A percentile compares a stretch with the other conserved stretches of the same genome.
These are phyloP conservation scores for Penicillium nordicum DNA, from an alignment of 2,329 filamentous ascomycete genomes.

Conservation along the genomic window DNA sequence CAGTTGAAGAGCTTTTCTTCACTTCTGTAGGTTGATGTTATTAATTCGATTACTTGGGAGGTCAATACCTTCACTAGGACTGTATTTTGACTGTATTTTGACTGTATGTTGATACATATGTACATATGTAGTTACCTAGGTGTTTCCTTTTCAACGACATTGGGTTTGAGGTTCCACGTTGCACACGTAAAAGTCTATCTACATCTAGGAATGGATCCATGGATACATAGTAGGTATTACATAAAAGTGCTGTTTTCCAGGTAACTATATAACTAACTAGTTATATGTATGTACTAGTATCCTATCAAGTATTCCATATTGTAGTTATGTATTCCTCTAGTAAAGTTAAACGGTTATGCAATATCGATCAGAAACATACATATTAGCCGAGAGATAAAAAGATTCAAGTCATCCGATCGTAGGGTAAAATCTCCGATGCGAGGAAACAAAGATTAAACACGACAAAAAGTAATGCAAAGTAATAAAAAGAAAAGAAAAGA, in stretches of 20 bases:
- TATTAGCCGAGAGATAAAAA: conserved; percentile 2
- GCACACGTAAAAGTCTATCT: not conserved
- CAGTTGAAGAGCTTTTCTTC: not conserved
- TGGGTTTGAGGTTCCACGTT: not conserved
- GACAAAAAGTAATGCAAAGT: not conserved
- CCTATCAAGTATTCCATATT: not conserved
- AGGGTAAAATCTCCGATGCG: conserved; percentile 12
- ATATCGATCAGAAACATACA: conserved; percentile 1
- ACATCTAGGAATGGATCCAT: not conserved
- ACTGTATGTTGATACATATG: too few species aligned
- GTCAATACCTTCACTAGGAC: too few species aligned
- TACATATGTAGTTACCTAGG: not conserved
- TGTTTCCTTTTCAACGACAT: not conserved
- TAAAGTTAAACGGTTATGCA: not conserved
- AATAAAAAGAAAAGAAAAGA: not conserved
- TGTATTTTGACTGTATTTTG: not conserved
- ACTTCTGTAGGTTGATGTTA: not conserved
- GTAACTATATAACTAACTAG: too few species aligned
- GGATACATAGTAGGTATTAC: not conserved
- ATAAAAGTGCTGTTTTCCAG: not conserved
- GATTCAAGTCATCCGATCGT: conserved; percentile 8
- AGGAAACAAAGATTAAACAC: not conserved
- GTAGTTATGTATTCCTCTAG: not conserved
- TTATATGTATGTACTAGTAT: not conserved
- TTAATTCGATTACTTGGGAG: not conserved